Conservation (phyloP, 1,139 yeast genomes). For the Ogataea hybrid region DNA sequence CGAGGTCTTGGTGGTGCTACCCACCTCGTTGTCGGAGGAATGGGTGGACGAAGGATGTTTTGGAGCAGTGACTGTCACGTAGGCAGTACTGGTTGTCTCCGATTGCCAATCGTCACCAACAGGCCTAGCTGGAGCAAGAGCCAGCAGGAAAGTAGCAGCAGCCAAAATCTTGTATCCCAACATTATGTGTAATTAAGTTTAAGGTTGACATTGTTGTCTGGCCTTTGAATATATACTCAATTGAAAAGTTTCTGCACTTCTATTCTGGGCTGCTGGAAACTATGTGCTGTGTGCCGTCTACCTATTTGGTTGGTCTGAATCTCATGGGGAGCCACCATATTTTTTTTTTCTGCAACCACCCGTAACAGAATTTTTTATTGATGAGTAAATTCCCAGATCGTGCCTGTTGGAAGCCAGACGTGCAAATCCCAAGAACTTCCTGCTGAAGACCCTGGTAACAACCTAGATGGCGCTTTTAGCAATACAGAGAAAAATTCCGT, state of each 20-base stretch:
- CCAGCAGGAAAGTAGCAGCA: conserved; percentile 6
- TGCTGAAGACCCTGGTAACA: too few species aligned
- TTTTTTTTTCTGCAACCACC: conserved; percentile 7
- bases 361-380: conserved; percentile 6
- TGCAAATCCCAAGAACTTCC: too few species aligned
- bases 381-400: not conserved
- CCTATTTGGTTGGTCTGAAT: not conserved
- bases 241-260: conserved; percentile 1
- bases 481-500: too few species aligned
- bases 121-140: too few species aligned
- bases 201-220: not conserved
- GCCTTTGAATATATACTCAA: not conserved
- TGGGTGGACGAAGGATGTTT: too few species aligned
- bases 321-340: not conserved
- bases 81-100: too few species aligned
- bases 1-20: too few species aligned
- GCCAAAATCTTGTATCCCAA: conserved; percentile 7
- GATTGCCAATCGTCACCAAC: too few species aligned
- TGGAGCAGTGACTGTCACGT: too few species aligned
- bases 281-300: not conserved
- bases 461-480: too few species aligned
- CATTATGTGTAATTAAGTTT: not conserved
- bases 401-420: not conserved
- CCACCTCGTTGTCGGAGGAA: too few species aligned
- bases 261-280: conserved; percentile 3